Percentiles rank a stretch among this genome's conserved stretches.
Conservation (phyloP, 768 basidiomycete genomes). For the Asterophora lycoperdoides region DNA sequence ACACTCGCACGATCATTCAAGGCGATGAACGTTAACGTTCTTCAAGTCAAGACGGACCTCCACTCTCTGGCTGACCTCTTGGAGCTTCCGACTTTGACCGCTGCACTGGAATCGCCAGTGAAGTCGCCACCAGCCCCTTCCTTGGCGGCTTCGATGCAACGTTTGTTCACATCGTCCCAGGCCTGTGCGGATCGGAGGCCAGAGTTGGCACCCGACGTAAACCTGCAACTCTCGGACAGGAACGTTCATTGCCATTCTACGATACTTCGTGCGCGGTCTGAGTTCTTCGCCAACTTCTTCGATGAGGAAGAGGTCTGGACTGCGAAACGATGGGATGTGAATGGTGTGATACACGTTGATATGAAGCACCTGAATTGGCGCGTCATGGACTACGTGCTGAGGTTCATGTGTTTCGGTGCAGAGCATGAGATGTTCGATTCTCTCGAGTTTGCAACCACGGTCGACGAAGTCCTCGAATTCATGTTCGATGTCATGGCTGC, state of each 20-base stretch:
- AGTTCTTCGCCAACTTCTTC: slow-evolving; percentile 83
- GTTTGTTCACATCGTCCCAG: slow-evolving; percentile 44
- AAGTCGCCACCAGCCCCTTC: slow-evolving; percentile 52
- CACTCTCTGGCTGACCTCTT: slow-evolving; percentile 52
- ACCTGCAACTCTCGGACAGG: slow-evolving; percentile 65
- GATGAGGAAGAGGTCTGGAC: slow-evolving; percentile 82
- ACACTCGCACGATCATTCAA: slow-evolving; percentile 39
- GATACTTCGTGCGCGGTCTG: slow-evolving; percentile 77
- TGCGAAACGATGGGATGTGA: slow-evolving; percentile 45
- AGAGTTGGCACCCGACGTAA: slow-evolving; percentile 57
- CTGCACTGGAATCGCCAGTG: slow-evolving; percentile 54
- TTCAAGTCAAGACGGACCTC: slow-evolving; percentile 61
- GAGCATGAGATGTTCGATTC: slow-evolving; percentile 66
- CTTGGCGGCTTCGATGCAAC: slow-evolving; percentile 44
- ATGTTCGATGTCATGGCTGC: slow-evolving; percentile 83
- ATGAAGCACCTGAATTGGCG: slow-evolving; percentile 71
- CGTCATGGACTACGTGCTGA: slow-evolving; percentile 70
- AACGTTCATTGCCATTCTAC: slow-evolving; percentile 65
- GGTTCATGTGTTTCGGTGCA: slow-evolving; percentile 72
- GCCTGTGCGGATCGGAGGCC: neutral
- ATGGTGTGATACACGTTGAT: slow-evolving; percentile 57
- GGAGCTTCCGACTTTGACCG: slow-evolving; percentile 48
- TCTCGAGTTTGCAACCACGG: slow-evolving; percentile 56
- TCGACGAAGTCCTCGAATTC: slow-evolving; percentile 80
- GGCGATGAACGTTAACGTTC: slow-evolving; percentile 36